Percentiles rank a stretch among this genome's conserved stretches.
Evolutionary conservation across 768 basidiomycete species (phyloP).

Genomic region (Lyophyllum atratum): DNA sequence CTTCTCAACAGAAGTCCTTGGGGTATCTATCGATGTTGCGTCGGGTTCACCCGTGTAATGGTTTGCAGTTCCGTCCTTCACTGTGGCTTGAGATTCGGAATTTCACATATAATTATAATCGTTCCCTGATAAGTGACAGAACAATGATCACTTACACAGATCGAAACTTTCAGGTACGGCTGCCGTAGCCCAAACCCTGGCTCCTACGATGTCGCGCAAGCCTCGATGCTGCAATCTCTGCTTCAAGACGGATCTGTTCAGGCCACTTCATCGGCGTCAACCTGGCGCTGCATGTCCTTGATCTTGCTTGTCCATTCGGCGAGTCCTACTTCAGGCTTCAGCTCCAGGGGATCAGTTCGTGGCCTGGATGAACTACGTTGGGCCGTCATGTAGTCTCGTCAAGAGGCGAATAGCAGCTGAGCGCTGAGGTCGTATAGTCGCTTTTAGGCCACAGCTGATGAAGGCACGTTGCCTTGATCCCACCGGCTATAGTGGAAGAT

Average conservation of each 20-base stretch:
- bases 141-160: slow-evolving; percentile 42
- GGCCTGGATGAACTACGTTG: slow-evolving; percentile 3
- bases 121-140: not conserved
- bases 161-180: slow-evolving; percentile 41
- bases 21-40: slow-evolving; percentile 20
- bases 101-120: not conserved
- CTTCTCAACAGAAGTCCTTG: slow-evolving; percentile 33
- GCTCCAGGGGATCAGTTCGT: slow-evolving; percentile 37
- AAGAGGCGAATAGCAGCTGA: not conserved
- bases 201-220: slow-evolving; percentile 51
- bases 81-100: slow-evolving; percentile 5
- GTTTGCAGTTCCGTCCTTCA: slow-evolving; percentile 1
- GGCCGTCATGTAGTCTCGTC: slow-evolving; percentile 8
- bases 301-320: slow-evolving; percentile 84
- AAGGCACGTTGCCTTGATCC: not conserved
- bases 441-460: not conserved
- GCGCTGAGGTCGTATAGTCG: not conserved
- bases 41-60: not conserved
- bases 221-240: slow-evolving; percentile 60
- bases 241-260: slow-evolving; percentile 69
- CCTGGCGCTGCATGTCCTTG: slow-evolving; percentile 76
- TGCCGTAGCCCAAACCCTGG: slow-evolving; percentile 39
- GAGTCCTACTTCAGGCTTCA: slow-evolving; percentile 65
- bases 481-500: not conserved
- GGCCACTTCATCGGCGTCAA: slow-evolving; percentile 81